Percentiles rank a stretch among this genome's conserved stretches.
phyloP scores from a whole-genome alignment of 179 eudicot genomes.

The Beta macrorhiza region DNA sequence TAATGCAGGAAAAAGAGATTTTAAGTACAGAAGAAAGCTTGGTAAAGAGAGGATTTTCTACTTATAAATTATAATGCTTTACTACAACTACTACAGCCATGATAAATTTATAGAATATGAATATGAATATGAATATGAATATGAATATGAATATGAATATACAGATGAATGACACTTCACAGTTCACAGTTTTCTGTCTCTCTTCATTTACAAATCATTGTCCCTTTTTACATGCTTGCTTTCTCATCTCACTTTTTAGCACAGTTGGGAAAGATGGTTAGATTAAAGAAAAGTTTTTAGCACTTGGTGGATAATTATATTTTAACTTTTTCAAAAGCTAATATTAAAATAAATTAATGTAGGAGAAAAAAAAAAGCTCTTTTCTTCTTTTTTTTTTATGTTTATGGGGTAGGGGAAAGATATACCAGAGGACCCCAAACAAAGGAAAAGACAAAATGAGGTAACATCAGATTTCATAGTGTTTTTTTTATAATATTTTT shows the following conservation, averaged over 20 bases:
- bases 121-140: not conserved
- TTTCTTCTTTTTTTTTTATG: conserved; percentile 30
- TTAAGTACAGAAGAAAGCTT: conserved; percentile 24
- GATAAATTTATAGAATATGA: too few species aligned
- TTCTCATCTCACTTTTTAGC: conserved; percentile 31
- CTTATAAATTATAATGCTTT: conserved; percentile 6
- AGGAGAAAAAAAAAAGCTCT: not conserved
- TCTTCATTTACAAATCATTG: conserved; percentile 43
- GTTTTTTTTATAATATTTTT: not conserved
- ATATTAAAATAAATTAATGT: conserved; percentile 6
- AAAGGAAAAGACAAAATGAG: conserved; percentile 39
- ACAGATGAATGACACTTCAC: conserved; percentile 15
- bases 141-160: conserved; percentile 9
- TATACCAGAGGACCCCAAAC: conserved; percentile 49
- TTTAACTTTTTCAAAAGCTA: conserved; percentile 16
- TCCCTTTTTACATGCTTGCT: conserved; percentile 36
- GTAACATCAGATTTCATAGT: conserved; percentile 27
- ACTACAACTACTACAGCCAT: not conserved
- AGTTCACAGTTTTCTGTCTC: conserved; percentile 10
- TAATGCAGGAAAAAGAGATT: conserved; percentile 20
- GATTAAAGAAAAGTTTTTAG: conserved; percentile 34
- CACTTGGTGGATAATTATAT: conserved; percentile 8
- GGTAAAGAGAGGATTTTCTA: conserved; percentile 18
- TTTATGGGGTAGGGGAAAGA: conserved; percentile 29
- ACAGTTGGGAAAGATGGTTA: conserved; percentile 33